Percentiles rank a stretch among this genome's conserved stretches.
These are phyloP conservation scores for Dichotomopilus funicola DNA, from an alignment of 2,329 filamentous ascomycete species.

Conservation along the genomic window DNA sequence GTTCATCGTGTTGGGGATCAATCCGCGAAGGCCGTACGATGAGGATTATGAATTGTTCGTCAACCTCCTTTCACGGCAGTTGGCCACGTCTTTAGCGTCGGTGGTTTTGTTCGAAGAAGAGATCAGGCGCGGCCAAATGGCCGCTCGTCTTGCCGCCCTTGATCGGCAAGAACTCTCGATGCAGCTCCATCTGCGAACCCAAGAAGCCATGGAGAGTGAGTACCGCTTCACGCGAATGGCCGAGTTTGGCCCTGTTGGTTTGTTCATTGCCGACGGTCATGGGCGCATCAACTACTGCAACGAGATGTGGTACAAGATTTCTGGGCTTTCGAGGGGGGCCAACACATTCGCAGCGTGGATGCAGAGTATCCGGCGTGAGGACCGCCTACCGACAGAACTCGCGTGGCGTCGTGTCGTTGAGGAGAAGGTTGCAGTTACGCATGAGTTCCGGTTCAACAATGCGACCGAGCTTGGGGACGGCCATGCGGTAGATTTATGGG, in stretches of 20 bases:
- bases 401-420: constrained; percentile 58
- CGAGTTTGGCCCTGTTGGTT: constrained; percentile 74
- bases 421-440: constrained; percentile 57
- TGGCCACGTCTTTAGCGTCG: constrained; percentile 73
- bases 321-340: constrained; percentile 54
- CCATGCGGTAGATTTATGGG: constrained; percentile 63
- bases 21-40: constrained; percentile 72
- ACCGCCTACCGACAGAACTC: constrained; percentile 50
- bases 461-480: constrained; percentile 55
- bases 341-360: constrained; percentile 62
- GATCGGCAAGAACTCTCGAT: constrained; percentile 73
- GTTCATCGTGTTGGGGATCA: constrained; percentile 72
- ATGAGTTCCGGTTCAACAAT: constrained; percentile 70
- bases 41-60: constrained; percentile 75
- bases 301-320: constrained; percentile 70
- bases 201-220: constrained; percentile 61
- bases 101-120: constrained; percentile 81
- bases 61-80: constrained; percentile 64
- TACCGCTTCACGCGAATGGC: constrained; percentile 79
- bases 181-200: constrained; percentile 60
- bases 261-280: constrained; percentile 71
- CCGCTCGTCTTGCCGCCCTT: constrained; percentile 66
- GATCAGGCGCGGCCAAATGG: constrained; percentile 65
- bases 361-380: constrained; percentile 62
- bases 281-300: constrained; percentile 75